phyloP scores from a whole-genome alignment of 306 rosid genomes.

The Abrus pulchellus region DNA sequence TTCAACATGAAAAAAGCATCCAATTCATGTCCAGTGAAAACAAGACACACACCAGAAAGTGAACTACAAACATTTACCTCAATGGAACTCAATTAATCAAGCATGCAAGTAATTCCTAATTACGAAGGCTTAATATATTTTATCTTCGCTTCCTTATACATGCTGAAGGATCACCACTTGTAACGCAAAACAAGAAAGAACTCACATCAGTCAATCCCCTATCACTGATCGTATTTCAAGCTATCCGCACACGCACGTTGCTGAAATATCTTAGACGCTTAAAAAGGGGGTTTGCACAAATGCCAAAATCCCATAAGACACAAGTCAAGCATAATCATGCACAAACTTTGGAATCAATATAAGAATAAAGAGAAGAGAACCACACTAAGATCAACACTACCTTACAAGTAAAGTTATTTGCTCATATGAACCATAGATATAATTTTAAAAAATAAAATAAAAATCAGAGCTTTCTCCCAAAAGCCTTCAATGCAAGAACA shows the following conservation, averaged over 20 bases:
- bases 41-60: constrained; percentile 17
- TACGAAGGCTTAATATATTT: constrained; percentile 16
- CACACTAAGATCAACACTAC: constrained; percentile 15
- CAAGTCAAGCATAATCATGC: constrained; percentile 48
- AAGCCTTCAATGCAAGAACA: background rate
- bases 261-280: background rate
- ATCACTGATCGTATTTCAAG: constrained; percentile 10
- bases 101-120: constrained; percentile 23
- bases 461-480: background rate
- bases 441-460: background rate
- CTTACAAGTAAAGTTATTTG: constrained; percentile 39
- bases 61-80: constrained; percentile 16
- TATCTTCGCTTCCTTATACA: constrained; percentile 19
- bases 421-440: background rate
- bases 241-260: background rate
- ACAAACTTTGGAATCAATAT: constrained; percentile 44
- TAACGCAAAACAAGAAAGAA: constrained; percentile 15
- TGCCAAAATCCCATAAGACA: background rate
- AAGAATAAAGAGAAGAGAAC: constrained; percentile 43
- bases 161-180: background rate
- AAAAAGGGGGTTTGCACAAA: background rate
- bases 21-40: constrained; percentile 9
- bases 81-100: constrained; percentile 19
- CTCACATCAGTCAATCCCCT: background rate
- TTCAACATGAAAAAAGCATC: constrained; percentile 23